Base-by-base conservation (phyloP, 805 yeast genomes). In the Soucietia sequanensis region DNA sequence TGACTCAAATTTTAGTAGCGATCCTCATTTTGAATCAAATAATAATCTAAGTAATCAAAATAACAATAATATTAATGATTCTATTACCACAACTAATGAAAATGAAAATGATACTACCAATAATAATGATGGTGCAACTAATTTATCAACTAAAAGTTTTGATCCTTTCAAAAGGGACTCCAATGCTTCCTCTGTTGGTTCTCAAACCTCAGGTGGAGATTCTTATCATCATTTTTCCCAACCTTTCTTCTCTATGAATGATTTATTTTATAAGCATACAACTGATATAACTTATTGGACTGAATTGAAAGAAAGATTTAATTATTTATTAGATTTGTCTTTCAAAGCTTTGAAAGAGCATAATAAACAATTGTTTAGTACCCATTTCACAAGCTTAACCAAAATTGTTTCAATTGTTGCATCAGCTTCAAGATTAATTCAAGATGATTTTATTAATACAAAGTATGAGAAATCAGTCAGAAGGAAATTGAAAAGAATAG, bases 211-310 rank as follows among this genome's bases (percentile, higher is more conserved):
- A 11, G 40, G 47, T 3, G 34, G 47, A 1, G 50, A 60, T 18
- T 47, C 56, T n/a, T 68, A 65, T 43, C 74, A 68, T 44, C 68
- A 65, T 35, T 68, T 68, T 45, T 46, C 52, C 8, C 65, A 62
- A 39, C 72, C 74, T 6, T 62, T 68, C 33, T 68, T 62, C 48
- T 47, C 63, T 13, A 49, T 62, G 44, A 59, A 64, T 4, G 56
- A 57, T 6, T 48, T 76, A 7, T 83, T 82, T 51, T 81, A 80
- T 50, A 68, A 68, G 37, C 80, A 80, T 38, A 72, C 79, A 9
- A 57, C 73, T 8, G 91, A 84, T 52, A 62, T 81, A 16, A 60
- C 67, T 14, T 65, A 68, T 8, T 84, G 91, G 91, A 63, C 75
- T 3, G 76, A 70, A 15, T 54, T 81, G 26, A 62, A 68, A 28